Conservation (phyloP, 371 early-diverging fungal species). For the Blakeslea trispora region DNA sequence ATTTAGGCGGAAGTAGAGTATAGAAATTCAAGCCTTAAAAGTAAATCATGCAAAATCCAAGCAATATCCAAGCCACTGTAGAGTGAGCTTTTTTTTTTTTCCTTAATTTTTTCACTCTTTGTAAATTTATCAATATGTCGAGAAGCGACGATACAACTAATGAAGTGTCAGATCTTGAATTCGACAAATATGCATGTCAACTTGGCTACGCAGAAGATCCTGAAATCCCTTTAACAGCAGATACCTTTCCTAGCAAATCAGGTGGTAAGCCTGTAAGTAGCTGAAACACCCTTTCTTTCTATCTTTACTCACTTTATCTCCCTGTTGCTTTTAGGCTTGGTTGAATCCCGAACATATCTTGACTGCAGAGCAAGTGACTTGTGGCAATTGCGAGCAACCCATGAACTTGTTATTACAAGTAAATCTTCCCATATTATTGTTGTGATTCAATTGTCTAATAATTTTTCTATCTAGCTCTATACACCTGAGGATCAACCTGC, state of each 20-base stretch:
- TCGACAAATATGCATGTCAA: conserved; percentile 53
- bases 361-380: conserved; percentile 60
- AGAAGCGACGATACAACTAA: conserved; percentile 25
- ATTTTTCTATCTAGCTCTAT: conserved; percentile 63
- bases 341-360: conserved; percentile 77
- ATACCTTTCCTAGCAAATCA: conserved; percentile 82
- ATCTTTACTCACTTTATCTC: no score
- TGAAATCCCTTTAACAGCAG: conserved; percentile 60
- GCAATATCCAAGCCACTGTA: no score
- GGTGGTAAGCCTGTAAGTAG: conserved; percentile 83
- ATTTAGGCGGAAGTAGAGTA: no score
- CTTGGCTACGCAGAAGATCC: conserved; percentile 80
- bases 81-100: no score
- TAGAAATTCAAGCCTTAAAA: no score
- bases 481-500: conserved; percentile 89
- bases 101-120: no score
- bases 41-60: no score
- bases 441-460: not conserved
- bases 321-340: conserved; percentile 66
- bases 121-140: no score
- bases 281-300: no score
- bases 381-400: conserved; percentile 79
- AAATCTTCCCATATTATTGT: no score
- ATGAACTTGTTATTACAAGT: conserved; percentile 89
- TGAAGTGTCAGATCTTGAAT: conserved; percentile 35